Conservation (phyloP, 306 rosid species). For the Dicorynia guianensis region DNA sequence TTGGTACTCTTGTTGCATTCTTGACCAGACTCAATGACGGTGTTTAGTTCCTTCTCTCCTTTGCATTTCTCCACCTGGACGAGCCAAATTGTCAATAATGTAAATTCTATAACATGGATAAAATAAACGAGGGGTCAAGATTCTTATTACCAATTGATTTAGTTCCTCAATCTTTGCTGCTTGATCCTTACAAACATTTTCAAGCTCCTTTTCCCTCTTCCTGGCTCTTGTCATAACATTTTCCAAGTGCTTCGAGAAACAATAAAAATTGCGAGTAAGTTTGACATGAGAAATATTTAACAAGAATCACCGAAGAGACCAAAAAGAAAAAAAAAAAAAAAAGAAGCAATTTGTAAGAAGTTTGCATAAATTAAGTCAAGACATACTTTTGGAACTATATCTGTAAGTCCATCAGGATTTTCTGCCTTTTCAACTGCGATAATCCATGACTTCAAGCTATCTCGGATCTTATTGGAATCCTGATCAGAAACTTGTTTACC, state of each 20-base stretch:
- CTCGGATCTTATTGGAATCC: constrained; percentile 48
- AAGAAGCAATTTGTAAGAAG: not conserved
- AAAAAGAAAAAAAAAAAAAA: too few species aligned
- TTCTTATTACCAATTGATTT: constrained; percentile 63
- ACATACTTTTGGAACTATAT: constrained; percentile 52
- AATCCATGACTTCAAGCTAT: constrained; percentile 54
- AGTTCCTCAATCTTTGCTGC: constrained; percentile 72
- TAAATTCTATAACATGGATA: constrained; percentile 31
- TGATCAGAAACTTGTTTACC: constrained; percentile 38
- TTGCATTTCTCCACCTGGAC: constrained; percentile 64
- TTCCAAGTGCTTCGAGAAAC: constrained; percentile 41
- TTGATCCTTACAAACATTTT: constrained; percentile 70
- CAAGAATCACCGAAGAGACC: not conserved
- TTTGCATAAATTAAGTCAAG: constrained; percentile 18
- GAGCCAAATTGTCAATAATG: constrained; percentile 1
- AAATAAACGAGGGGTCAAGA: constrained; percentile 33
- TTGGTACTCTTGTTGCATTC: constrained; percentile 47
- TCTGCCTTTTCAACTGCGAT: constrained; percentile 45
- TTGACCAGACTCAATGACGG: constrained; percentile 45
- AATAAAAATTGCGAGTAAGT: not conserved
- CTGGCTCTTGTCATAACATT: constrained; percentile 38
- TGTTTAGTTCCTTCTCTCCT: constrained; percentile 52
- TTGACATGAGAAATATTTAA: not conserved
- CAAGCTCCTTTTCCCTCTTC: constrained; percentile 62
- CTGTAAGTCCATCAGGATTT: constrained; percentile 41